Evolutionary conservation across 1,284 basidiomycete genomes (phyloP).

Genomic region (Sanguinoderma infundibulare): DNA sequence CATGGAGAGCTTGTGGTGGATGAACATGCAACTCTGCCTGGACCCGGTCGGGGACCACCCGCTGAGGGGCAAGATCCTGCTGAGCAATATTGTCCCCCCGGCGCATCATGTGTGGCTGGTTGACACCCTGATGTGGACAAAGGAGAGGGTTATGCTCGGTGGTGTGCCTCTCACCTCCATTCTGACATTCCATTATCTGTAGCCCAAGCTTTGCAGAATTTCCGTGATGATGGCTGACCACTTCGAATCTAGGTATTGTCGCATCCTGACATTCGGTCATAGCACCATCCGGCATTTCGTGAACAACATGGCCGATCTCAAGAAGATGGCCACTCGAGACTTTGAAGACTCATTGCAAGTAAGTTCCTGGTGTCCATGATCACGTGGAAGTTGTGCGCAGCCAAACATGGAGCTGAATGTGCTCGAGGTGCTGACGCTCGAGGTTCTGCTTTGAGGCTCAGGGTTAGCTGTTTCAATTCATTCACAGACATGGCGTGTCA

Average conservation of each 20-base stretch:
- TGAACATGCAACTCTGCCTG: slow-evolving; percentile 40
- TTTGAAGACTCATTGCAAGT: no score
- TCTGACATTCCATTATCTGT: no score
- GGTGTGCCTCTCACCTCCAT: no score
- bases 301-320: slow-evolving; percentile 32
- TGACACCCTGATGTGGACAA: slow-evolving; percentile 51
- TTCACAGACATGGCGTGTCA: no score
- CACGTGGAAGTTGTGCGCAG: no score
- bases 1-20: slow-evolving; percentile 51
- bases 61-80: slow-evolving; percentile 37
- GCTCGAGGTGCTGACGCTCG: no score
- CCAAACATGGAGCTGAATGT: no score
- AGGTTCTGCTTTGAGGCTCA: no score
- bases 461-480: no score
- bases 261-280: slow-evolving; percentile 32
- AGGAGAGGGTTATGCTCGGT: slow-evolving; percentile 61
- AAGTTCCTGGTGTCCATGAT: no score
- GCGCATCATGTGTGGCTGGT: slow-evolving; percentile 57
- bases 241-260: not conserved
- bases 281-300: slow-evolving; percentile 33
- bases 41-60: slow-evolving; percentile 29
- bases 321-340: slow-evolving; percentile 35
- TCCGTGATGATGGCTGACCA: no score
- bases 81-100: slow-evolving; percentile 51
- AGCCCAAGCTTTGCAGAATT: no score